Base-by-base conservation (phyloP, 228 moss, liverwort and hornwort genomes). In the Sphagnum magellanicum region DNA sequence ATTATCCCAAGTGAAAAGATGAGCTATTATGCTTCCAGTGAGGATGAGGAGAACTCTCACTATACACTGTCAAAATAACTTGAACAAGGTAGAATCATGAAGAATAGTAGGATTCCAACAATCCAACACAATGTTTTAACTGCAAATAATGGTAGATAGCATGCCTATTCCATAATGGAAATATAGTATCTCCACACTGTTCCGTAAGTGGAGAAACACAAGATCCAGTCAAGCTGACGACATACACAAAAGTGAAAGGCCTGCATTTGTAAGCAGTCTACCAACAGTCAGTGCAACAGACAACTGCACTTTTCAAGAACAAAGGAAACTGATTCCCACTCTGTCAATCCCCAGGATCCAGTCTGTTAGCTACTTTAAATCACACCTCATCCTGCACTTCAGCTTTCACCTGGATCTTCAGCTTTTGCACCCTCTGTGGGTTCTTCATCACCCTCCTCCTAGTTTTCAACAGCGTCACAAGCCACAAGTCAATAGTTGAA, bases 401-500 rank as follows among this genome's bases (percentile, higher is more conserved):
- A 55, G 55, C 55, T 55, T 8, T 55, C 55, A 55, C 12, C 55
- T 12, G 55, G 9, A 55, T 55, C 55, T 55, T 70, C 70, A 6
- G 47, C 52, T 14, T 70, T 70, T 0, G 70, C 50, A 51, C 46
- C 60, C 5, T 70, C 70, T 10, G 61, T 70, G 47, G 60, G 61
- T 5, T 70, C 70, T 6, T 70, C 70, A 70, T 61, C 70, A 50
- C 17, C 70, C 4, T 70, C 70, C 70, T 70, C 70, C 70, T 70
- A 55, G 55, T 8, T 8, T 8, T 12, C 8, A 55, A 12, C 55
- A 55, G 55, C 55, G 2, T 8, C 0, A 55, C 55, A 55, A 55
- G 12, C 12, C 55, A 55, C 9, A 8, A 55, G 12, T 55, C 12
- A 55, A 55, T 8, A 0, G 9, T 55, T 55, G 9, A 55, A 55